Evolutionary conservation across 768 basidiomycete genomes (phyloP).

Genomic region (Coprinopsis strossmayeri): DNA sequence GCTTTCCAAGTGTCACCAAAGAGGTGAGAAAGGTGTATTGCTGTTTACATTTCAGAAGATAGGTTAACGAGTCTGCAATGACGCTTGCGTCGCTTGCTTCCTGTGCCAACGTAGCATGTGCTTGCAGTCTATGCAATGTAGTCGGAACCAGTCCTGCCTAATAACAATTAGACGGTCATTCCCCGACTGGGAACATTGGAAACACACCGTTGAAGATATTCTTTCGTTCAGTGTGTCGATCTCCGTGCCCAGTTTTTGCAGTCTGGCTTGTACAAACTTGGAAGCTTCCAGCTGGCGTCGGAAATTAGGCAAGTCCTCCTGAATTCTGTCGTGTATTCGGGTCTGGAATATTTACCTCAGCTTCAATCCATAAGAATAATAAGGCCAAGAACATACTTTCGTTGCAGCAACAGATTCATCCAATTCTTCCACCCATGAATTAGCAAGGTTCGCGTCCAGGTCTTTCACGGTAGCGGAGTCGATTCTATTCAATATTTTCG

Average conservation of each 20-base stretch:
- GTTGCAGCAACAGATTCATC: constrained; percentile 64
- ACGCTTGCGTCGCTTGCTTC: constrained; percentile 50
- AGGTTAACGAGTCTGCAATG: constrained; percentile 42
- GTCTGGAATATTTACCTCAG: constrained; percentile 31
- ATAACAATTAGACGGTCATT: too few relatives aligned
- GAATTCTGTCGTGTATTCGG: constrained; percentile 68
- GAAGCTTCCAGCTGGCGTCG: constrained; percentile 58
- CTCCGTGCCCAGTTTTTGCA: constrained; percentile 42
- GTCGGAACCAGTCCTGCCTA: constrained; percentile 67
- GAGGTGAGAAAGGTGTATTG: constrained; percentile 37
- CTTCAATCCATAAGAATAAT: not conserved
- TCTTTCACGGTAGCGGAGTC: constrained; percentile 54
- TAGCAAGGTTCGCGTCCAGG: constrained; percentile 52
- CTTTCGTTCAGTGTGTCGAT: constrained; percentile 44
- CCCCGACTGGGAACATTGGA: too few relatives aligned
- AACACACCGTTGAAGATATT: constrained; percentile 54
- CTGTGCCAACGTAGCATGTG: constrained; percentile 60
- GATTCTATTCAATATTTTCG: constrained; percentile 63
- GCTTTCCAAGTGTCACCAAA: constrained; percentile 48
- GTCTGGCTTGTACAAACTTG: constrained; percentile 55
- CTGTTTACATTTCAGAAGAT: constrained; percentile 46
- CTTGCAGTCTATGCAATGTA: constrained; percentile 46
- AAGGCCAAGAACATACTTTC: constrained; percentile 43
- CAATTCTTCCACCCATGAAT: constrained; percentile 68
- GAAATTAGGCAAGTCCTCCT: constrained; percentile 56